These are phyloP conservation scores for Podospora pseudoanserina DNA, from an alignment of 495 filamentous ascomycete species.

Conservation along the genomic window DNA sequence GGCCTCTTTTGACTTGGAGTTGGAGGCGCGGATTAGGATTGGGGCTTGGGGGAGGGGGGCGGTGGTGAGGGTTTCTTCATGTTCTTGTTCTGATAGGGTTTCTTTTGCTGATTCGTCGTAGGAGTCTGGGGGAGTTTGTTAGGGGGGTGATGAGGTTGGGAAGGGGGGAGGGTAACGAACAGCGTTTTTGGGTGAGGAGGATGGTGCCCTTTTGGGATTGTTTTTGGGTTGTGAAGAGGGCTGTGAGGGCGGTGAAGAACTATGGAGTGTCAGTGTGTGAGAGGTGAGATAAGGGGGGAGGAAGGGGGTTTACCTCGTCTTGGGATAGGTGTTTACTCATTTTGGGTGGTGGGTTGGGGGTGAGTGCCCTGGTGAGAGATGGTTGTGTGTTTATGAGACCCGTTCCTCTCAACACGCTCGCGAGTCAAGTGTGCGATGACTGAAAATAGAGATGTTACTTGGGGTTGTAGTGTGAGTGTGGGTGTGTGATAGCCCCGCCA, in stretches of 20 bases:
- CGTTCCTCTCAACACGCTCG: neutral
- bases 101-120: slow-evolving; percentile 7
- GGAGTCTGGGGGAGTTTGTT: slow-evolving; percentile 4
- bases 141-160: slow-evolving; percentile 19
- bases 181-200: slow-evolving; percentile 80
- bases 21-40: slow-evolving; percentile 78
- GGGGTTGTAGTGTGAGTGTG: neutral
- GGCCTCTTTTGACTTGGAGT: slow-evolving; percentile 59
- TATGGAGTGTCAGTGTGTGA: slow-evolving; percentile 34
- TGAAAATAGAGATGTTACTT: neutral
- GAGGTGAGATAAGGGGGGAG: slow-evolving; percentile 9
- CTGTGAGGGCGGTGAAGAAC: slow-evolving; percentile 81
- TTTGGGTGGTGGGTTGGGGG: slow-evolving; percentile 3
- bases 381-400: neutral
- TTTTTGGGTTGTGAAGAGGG: slow-evolving; percentile 68
- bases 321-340: slow-evolving; percentile 55
- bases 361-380: neutral
- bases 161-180: slow-evolving; percentile 40
- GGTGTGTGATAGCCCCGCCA: slow-evolving; percentile 11
- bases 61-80: neutral
- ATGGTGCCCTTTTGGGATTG: slow-evolving; percentile 71
- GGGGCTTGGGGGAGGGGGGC: slow-evolving; percentile 55
- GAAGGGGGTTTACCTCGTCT: slow-evolving; percentile 59
- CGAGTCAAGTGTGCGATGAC: neutral
- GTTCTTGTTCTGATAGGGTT: slow-evolving; percentile 15